phyloP scores from a whole-genome alignment of 1,284 basidiomycete genomes.

The Tylopilus orsonianus region DNA sequence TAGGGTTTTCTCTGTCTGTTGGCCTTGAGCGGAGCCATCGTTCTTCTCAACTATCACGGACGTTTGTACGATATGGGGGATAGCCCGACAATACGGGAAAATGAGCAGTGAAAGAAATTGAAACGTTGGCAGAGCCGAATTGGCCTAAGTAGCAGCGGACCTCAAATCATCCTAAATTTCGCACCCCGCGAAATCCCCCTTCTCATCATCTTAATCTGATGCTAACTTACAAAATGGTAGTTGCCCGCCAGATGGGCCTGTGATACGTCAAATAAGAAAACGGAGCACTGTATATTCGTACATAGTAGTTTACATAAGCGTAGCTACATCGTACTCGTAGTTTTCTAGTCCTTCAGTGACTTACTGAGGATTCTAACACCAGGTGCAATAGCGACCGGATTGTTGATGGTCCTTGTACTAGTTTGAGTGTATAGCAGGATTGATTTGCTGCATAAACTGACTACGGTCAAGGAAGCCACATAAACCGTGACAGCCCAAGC shows the following conservation, averaged over 20 bases:
- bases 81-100: background rate
- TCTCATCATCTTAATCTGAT: no score
- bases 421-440: conserved; percentile 18
- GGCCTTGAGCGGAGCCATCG: conserved; percentile 26
- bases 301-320: no score
- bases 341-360: no score
- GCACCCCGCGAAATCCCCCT: conserved; percentile 17
- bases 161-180: conserved; percentile 5
- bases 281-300: no score
- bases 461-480: conserved; percentile 4
- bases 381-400: conserved; percentile 11
- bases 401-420: conserved; percentile 15
- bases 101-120: background rate
- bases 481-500: conserved; percentile 6
- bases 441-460: conserved; percentile 1
- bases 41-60: background rate
- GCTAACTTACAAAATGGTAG: no score
- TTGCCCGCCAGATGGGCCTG: no score
- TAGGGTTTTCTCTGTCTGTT: conserved; percentile 32
- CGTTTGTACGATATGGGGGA: background rate
- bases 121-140: background rate
- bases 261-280: no score
- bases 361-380: no score
- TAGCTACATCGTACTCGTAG: no score
- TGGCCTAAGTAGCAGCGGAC: conserved; percentile 11